These are phyloP conservation scores for Entomortierella beljakovae DNA, from an alignment of 192 early-diverging fungal genomes.

Conservation along the genomic window DNA sequence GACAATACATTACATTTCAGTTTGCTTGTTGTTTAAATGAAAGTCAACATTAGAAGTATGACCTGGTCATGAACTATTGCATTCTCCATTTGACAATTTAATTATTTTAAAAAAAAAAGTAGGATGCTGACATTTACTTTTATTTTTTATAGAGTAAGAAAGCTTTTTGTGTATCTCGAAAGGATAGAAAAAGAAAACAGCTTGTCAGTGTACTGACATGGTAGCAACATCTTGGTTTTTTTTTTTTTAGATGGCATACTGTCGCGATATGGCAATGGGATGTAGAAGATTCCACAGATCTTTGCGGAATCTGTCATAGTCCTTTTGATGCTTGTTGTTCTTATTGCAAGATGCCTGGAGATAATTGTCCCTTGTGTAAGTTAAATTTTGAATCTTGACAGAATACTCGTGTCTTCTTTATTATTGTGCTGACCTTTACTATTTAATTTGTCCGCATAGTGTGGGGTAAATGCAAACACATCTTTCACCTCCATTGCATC, in stretches of 20 bases:
- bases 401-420: not conserved
- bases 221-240: no score
- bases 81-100: no score
- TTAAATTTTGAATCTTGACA: conserved; percentile 3
- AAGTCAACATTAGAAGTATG: conserved; percentile 49
- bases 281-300: conserved; percentile 81
- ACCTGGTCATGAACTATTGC: not conserved
- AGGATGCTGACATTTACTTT: not conserved
- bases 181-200: not conserved
- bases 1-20: no score
- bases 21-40: conserved; percentile 4
- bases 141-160: conserved; percentile 4
- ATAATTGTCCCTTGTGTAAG: conserved; percentile 83
- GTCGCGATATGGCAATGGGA: conserved; percentile 94
- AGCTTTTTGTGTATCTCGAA: no score
- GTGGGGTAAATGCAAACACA: conserved; percentile 92
- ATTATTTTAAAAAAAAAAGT: no score
- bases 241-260: conserved; percentile 82
- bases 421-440: not conserved
- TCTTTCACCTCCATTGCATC: conserved; percentile 96
- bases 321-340: conserved; percentile 90
- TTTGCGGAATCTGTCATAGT: conserved; percentile 93
- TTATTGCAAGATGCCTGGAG: conserved; percentile 85
- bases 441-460: conserved; percentile 58
- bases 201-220: not conserved